These are phyloP conservation scores for Orbilia javanica DNA, from an alignment of 2,329 filamentous ascomycete species.

Conservation along the genomic window DNA sequence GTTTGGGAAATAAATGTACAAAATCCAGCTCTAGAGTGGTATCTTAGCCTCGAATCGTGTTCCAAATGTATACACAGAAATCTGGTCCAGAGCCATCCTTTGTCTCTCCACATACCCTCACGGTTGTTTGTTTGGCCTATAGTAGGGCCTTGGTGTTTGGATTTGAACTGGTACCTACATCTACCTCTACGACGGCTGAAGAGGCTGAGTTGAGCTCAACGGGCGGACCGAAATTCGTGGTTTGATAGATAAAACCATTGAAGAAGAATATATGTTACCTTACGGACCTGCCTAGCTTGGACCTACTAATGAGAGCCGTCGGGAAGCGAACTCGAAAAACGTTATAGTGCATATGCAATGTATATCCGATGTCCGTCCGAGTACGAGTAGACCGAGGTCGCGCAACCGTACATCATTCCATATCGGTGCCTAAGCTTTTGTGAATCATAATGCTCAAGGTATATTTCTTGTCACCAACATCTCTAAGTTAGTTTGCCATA, in stretches of 20 bases:
- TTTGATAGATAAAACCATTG: background rate
- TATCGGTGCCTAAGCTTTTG: constrained; percentile 23
- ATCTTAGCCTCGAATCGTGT: too few species aligned
- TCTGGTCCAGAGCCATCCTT: too few species aligned
- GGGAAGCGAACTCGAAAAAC: constrained; percentile 17
- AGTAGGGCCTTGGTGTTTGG: too few species aligned
- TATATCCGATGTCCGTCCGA: background rate
- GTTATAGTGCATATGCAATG: constrained; percentile 13
- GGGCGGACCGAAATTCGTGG: too few species aligned
- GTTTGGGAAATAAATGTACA: too few species aligned
- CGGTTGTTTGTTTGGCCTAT: too few species aligned
- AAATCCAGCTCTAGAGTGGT: too few species aligned
- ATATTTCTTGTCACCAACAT: background rate
- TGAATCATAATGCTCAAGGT: constrained; percentile 53
- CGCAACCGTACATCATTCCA: constrained; percentile 8
- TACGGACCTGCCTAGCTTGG: background rate
- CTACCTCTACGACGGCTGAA: too few species aligned
- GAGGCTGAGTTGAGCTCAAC: too few species aligned
- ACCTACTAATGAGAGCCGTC: constrained; percentile 11
- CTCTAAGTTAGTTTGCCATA: background rate
- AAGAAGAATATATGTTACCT: background rate
- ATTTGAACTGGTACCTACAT: too few species aligned
- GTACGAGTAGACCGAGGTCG: constrained; percentile 16
- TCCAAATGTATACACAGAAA: too few species aligned
- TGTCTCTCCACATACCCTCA: too few species aligned